These are phyloP conservation scores for Pyrenochaeta sp. DNA, from an alignment of 2,329 filamentous ascomycete species.

Conservation along the genomic window DNA sequence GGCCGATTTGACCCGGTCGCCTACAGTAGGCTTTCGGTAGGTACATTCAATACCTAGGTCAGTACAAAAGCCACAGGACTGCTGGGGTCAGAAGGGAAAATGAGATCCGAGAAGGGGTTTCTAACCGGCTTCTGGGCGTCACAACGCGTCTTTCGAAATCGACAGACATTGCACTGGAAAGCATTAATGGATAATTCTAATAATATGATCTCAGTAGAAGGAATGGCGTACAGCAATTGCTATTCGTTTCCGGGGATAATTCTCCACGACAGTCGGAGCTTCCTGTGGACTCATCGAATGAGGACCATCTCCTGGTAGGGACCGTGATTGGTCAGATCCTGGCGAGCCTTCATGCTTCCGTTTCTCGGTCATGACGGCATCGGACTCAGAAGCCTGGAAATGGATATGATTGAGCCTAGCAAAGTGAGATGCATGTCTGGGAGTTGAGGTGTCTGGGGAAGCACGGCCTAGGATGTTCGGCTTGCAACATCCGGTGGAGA, in stretches of 20 bases:
- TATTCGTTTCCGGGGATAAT: constrained; percentile 35
- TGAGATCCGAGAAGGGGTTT: constrained; percentile 1
- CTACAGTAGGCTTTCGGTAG: constrained; percentile 32
- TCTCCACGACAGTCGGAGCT: constrained; percentile 17
- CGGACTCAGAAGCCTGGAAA: neutral
- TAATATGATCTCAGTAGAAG: neutral
- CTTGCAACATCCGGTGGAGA: constrained; percentile 13
- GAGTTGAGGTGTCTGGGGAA: constrained; percentile 2
- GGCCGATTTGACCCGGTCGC: constrained; percentile 24
- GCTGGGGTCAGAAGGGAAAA: constrained; percentile 5
- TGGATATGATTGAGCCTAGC: neutral
- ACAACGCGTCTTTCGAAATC: constrained; percentile 36
- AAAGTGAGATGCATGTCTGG: constrained; percentile 1
- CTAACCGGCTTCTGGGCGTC: constrained; percentile 31
- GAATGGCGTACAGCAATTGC: constrained; percentile 33
- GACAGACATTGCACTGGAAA: constrained; percentile 38
- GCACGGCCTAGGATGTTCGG: constrained; percentile 9
- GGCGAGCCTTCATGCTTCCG: constrained; percentile 21
- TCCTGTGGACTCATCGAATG: constrained; percentile 16
- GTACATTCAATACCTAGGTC: constrained; percentile 38
- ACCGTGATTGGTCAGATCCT: constrained; percentile 9
- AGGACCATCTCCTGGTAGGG: constrained; percentile 5
- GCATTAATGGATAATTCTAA: constrained; percentile 1
- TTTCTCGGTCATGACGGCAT: constrained; percentile 23
- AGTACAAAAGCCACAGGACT: constrained; percentile 35